These are phyloP conservation scores for Helianthus annuus DNA, from an alignment of 129 eudicot genomes.

Conservation along the genomic window DNA sequence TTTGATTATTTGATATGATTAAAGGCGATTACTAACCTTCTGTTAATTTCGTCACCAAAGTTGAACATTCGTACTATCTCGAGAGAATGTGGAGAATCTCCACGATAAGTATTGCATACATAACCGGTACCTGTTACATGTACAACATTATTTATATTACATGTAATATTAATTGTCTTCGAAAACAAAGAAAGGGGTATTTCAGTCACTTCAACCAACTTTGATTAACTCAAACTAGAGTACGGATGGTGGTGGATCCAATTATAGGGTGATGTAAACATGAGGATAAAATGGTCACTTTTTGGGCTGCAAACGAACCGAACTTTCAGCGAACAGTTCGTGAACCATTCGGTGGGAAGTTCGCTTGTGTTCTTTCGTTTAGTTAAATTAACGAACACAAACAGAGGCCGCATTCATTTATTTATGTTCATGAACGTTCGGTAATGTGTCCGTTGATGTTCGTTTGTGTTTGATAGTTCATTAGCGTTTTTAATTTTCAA, in stretches of 20 bases:
- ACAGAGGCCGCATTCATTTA: too few species aligned
- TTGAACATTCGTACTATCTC: conserved; percentile 84
- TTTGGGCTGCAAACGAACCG: too few species aligned
- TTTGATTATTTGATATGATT: not conserved
- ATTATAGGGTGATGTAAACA: not conserved
- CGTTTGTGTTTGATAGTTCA: too few species aligned
- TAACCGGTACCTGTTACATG: conserved; percentile 70
- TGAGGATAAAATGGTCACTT: not conserved
- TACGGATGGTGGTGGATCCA: conserved; percentile 10
- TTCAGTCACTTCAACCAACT: not conserved
- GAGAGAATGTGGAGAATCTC: conserved; percentile 58
- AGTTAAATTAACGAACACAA: too few species aligned
- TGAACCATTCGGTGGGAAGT: too few species aligned
- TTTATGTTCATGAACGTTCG: too few species aligned
- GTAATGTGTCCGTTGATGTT: too few species aligned
- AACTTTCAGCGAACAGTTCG: too few species aligned
- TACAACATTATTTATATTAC: not conserved
- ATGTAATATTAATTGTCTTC: not conserved
- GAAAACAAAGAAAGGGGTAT: not conserved
- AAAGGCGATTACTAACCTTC: conserved; percentile 52
- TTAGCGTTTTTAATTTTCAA: too few species aligned
- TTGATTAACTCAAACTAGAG: not conserved
- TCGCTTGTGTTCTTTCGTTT: too few species aligned
- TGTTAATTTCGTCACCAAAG: conserved; percentile 71
- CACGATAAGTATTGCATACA: conserved; percentile 79